Base-by-base conservation (phyloP, 495 filamentous ascomycete species). In the Penicilliopsis zonata region DNA sequence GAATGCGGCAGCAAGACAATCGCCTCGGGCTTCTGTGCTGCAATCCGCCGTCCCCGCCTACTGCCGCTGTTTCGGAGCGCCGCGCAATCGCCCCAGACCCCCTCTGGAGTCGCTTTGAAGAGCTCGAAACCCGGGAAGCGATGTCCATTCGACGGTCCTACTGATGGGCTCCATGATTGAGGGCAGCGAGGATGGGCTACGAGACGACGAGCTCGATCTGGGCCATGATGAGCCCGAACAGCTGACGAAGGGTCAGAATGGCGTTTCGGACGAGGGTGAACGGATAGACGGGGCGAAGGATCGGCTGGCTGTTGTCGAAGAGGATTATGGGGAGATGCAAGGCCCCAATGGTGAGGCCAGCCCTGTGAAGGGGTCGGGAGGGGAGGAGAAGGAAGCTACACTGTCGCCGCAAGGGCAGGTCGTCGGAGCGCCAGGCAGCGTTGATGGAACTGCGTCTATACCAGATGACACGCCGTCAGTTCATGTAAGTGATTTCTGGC, bases 381-480 rank as follows among this genome's bases (percentile, higher is more conserved):
- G 14, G 10, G 18, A 19, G 9, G 30, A 31, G 9, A 18, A 30
- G 9, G 28, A 16, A 5, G 13, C 13, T 17, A 5, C 28, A 3
- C 13, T 18, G 28, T 30, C 28, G 28, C 30, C 19, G 14, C 30
- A 9, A 7, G 17, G 22, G 16, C 13, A 21, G 18, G 2, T 20
- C 18, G 5, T 7, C 14, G n/a, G 18, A 3, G 13, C 24, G 16
- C 31, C 44, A 17, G 50, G 41, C n/a, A 63, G 60, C 42, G 38
- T 61, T 42, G 65, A 68, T 41, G 68, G 57, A 31, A 64, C 63
- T 7, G 43, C 74, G 25, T 90, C 83, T 2, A 80, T 74, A 9
- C 84, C 86, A 10, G 88, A 95, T 46, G 87, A 94, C 55, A 79
- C 83, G 3, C 86, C 86, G 10, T 95, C 90, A 9, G 48, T 92